Conservation (phyloP, 768 basidiomycete species). For the Candolleomyces eurysporus region DNA sequence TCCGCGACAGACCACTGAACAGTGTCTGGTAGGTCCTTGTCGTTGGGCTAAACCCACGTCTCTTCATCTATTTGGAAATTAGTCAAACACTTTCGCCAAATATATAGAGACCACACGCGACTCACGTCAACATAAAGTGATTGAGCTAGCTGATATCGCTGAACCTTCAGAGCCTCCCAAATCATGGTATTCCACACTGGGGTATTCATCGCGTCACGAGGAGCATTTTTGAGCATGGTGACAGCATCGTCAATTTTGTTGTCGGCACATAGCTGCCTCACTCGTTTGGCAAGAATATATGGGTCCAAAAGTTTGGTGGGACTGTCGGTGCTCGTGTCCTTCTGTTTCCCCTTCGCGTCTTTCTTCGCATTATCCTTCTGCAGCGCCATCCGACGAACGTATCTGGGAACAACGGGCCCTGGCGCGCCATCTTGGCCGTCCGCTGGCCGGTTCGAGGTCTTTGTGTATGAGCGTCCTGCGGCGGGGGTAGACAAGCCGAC, state of each 20-base stretch:
- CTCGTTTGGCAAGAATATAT: conserved; percentile 55
- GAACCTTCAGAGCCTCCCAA: conserved; percentile 55
- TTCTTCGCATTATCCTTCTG: conserved; percentile 7
- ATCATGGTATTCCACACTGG: conserved; percentile 82
- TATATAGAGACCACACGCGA: conserved; percentile 7
- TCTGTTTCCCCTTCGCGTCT: not conserved
- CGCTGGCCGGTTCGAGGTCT: not conserved
- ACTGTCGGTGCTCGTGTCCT: conserved; percentile 10
- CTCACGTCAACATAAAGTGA: conserved; percentile 68
- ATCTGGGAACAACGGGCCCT: conserved; percentile 22
- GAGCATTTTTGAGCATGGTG: conserved; percentile 62
- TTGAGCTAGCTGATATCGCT: conserved; percentile 58
- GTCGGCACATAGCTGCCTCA: conserved; percentile 54
- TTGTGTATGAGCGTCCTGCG: no score
- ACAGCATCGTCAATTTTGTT: conserved; percentile 64
- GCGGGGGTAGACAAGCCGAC: no score
- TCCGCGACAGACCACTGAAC: conserved; percentile 59
- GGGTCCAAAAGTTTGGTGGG: conserved; percentile 49
- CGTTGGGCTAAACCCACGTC: conserved; percentile 72
- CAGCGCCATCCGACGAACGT: conserved; percentile 26
- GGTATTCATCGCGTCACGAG: conserved; percentile 71
- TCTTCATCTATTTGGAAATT: conserved; percentile 66
- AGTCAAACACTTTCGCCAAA: conserved; percentile 4
- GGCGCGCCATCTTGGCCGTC: not conserved
- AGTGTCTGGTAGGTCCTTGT: conserved; percentile 67